phyloP scores from a whole-genome alignment of 148 eudicot species.

The Arctostaphylos glauca region DNA sequence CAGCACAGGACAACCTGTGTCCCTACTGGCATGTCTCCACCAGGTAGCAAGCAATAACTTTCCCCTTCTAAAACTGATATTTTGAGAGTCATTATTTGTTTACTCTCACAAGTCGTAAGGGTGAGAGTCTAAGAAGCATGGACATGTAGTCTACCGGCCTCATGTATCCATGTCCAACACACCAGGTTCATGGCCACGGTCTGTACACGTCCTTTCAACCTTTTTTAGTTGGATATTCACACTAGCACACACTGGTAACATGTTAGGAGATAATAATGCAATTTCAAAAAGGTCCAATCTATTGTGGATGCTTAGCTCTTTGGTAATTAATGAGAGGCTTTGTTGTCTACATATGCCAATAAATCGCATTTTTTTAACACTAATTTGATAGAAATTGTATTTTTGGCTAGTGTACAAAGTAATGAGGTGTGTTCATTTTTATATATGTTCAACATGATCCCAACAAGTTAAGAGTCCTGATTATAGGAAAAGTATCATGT shows the following conservation, averaged over 20 bases:
- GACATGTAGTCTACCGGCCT: not conserved
- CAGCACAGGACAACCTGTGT: not conserved
- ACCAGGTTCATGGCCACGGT: not conserved
- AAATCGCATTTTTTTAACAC: not conserved
- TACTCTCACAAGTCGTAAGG: not conserved
- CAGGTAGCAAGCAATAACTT: not conserved
- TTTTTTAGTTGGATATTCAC: not conserved
- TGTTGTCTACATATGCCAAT: not conserved
- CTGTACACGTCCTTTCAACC: not conserved
- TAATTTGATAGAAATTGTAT: not conserved
- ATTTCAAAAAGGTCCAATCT: not conserved
- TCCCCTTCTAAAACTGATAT: not conserved
- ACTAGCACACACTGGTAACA: not conserved
- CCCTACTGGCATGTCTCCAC: conserved; percentile 7
- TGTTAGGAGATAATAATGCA: not conserved
- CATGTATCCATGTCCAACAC: not conserved
- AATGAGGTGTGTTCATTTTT: not conserved
- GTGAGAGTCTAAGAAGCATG: not conserved
- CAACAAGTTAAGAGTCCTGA: not conserved
- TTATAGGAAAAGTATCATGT: not conserved
- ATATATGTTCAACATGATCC: not conserved
- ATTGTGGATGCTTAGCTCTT: not conserved
- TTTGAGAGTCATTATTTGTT: not conserved
- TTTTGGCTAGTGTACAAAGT: not conserved
- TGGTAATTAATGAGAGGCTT: not conserved